Conservation (phyloP, 2,329 filamentous ascomycete species). For the Fusarium equiseti region DNA sequence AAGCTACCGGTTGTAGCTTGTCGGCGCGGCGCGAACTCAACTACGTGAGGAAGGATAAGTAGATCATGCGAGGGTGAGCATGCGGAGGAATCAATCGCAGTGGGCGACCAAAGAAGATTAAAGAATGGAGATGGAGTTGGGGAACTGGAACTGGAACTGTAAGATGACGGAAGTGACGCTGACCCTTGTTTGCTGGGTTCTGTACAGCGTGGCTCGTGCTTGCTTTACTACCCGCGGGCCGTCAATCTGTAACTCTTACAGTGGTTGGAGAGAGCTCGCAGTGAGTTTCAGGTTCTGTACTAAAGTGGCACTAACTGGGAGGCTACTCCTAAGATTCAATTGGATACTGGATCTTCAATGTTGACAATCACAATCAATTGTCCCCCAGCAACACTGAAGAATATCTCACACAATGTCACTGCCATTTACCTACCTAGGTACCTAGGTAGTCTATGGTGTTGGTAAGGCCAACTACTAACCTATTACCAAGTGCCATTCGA, state of each 20-base stretch:
- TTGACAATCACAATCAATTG: neutral
- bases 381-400: neutral
- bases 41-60: conserved; percentile 18
- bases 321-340: too few relatives aligned
- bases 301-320: neutral
- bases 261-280: conserved; percentile 14
- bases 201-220: conserved; percentile 41
- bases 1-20: conserved; percentile 21
- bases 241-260: conserved; percentile 18
- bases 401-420: neutral
- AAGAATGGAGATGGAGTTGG: conserved; percentile 1
- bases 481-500: too few relatives aligned
- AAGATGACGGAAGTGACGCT: conserved; percentile 32
- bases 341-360: neutral
- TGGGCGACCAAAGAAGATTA: neutral
- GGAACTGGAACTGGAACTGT: neutral
- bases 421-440: too few relatives aligned
- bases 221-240: conserved; percentile 9
- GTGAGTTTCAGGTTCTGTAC: conserved; percentile 7
- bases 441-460: too few relatives aligned
- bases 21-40: neutral
- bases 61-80: conserved; percentile 5
- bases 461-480: too few relatives aligned
- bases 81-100: conserved; percentile 14
- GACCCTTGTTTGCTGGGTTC: conserved; percentile 23